phyloP scores from a whole-genome alignment of 2,329 filamentous ascomycete genomes.

The Didymella glomerata region DNA sequence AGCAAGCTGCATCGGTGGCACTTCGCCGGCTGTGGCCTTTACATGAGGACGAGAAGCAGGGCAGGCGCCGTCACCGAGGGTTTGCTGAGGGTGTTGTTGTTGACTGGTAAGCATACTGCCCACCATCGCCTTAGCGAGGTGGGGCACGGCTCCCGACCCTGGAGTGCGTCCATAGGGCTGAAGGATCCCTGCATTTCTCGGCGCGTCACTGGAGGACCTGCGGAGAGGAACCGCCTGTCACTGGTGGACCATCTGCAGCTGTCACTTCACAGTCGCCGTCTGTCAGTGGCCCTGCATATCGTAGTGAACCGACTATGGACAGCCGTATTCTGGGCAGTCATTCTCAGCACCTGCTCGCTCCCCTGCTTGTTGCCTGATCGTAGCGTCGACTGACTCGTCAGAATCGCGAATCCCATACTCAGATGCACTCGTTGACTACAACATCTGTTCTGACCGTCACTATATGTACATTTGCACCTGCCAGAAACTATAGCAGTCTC shows the following conservation, averaged over 20 bases:
- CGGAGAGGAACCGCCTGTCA: slow-evolving; percentile 18
- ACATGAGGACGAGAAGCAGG: slow-evolving; percentile 35
- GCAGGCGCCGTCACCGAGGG: slow-evolving; percentile 1
- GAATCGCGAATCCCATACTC: neutral
- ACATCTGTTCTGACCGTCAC: neutral
- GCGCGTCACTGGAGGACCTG: slow-evolving; percentile 8
- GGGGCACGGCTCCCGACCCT: slow-evolving; percentile 21
- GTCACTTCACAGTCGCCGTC: neutral
- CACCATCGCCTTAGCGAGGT: slow-evolving; percentile 33
- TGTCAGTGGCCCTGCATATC: slow-evolving; percentile 1
- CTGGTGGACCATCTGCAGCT: slow-evolving; percentile 8
- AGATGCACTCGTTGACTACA: too few relatives aligned
- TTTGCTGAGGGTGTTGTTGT: slow-evolving; percentile 14
- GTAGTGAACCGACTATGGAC: neutral
- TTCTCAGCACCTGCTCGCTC: neutral
- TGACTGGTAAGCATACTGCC: slow-evolving; percentile 15
- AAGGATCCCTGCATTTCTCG: slow-evolving; percentile 16
- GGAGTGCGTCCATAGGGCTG: slow-evolving; percentile 31
- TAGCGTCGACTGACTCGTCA: slow-evolving; percentile 11
- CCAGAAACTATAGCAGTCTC: neutral
- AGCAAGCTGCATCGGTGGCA: slow-evolving; percentile 48
- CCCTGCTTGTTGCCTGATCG: slow-evolving; percentile 19
- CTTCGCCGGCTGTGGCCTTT: slow-evolving; percentile 33
- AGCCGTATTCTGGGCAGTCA: neutral
- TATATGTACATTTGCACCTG: neutral